Evolutionary conservation across 208 protist species (phyloP).

Genomic region (Leishmania mexicana): DNA sequence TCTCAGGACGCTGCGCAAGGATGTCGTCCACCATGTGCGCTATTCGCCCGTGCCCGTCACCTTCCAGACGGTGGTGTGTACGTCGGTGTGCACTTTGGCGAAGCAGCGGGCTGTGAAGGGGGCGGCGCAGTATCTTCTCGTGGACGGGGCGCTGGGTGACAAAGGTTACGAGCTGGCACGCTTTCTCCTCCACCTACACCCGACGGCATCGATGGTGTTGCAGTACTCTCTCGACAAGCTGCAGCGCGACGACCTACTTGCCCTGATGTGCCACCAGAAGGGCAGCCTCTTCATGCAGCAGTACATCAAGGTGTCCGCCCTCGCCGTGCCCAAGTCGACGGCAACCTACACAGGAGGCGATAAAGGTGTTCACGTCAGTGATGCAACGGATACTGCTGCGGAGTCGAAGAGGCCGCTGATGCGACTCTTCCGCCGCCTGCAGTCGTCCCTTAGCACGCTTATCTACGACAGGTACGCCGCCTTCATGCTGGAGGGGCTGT

Average conservation of each 20-base stretch:
- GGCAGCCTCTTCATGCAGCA: conserved; percentile 86
- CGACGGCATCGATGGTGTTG: conserved; percentile 54
- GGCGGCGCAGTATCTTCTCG: conserved; percentile 69
- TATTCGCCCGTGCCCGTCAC: conserved; percentile 57
- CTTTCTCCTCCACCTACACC: conserved; percentile 74
- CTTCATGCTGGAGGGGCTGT: conserved; percentile 80
- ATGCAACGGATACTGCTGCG: background rate
- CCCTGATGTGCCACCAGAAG: conserved; percentile 42
- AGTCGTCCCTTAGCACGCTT: conserved; percentile 43
- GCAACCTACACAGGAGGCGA: background rate
- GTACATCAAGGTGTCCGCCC: conserved; percentile 52
- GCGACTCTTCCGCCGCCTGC: conserved; percentile 64
- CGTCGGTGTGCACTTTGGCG: conserved; percentile 39
- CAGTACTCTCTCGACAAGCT: conserved; percentile 76
- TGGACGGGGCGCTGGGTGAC: conserved; percentile 56
- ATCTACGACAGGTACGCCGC: conserved; percentile 67
- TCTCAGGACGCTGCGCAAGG: conserved; percentile 40
- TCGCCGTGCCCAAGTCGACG: conserved; percentile 10
- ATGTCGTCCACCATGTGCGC: conserved; percentile 51
- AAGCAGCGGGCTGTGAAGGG: conserved; percentile 48
- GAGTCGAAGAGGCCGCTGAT: conserved; percentile 29
- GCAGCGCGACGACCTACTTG: conserved; percentile 56
- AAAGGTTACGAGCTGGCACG: conserved; percentile 68
- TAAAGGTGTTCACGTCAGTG: background rate
- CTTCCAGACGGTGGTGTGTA: conserved; percentile 58